phyloP scores from a whole-genome alignment of 2,329 filamentous ascomycete species.

The Lachnellula willkommii region DNA sequence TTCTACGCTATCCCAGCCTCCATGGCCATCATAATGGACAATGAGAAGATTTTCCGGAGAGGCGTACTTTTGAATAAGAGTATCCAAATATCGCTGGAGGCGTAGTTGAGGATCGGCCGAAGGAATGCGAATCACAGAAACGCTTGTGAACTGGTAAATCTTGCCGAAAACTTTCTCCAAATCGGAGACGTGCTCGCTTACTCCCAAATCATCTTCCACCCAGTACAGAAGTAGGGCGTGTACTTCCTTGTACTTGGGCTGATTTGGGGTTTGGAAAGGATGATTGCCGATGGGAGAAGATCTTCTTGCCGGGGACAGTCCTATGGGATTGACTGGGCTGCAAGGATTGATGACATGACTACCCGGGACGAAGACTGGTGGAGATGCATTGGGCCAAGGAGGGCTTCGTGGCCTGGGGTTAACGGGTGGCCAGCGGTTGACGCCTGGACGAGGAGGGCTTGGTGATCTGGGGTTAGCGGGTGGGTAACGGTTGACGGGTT shows the following conservation, averaged over 20 bases:
- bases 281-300: not conserved
- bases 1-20: not conserved
- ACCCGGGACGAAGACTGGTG: no score
- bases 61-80: not conserved
- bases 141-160: constrained; percentile 2
- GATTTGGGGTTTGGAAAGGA: not conserved
- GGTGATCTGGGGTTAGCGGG: not conserved
- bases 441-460: not conserved
- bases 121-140: not conserved
- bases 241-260: not conserved
- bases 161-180: not conserved
- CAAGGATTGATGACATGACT: no score
- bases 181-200: not conserved
- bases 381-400: no score
- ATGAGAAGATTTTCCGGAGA: not conserved
- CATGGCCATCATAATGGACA: constrained; percentile 6
- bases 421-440: no score
- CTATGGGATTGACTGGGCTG: no score
- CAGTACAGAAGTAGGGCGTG: constrained; percentile 5
- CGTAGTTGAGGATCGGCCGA: not conserved
- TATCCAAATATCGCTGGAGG: not conserved
- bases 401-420: no score
- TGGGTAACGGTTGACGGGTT: no score
- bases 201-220: constrained; percentile 2
- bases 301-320: no score